Evolutionary conservation across 306 rosid genomes (phyloP).

Genomic region (Casuarina cunninghamiana): DNA sequence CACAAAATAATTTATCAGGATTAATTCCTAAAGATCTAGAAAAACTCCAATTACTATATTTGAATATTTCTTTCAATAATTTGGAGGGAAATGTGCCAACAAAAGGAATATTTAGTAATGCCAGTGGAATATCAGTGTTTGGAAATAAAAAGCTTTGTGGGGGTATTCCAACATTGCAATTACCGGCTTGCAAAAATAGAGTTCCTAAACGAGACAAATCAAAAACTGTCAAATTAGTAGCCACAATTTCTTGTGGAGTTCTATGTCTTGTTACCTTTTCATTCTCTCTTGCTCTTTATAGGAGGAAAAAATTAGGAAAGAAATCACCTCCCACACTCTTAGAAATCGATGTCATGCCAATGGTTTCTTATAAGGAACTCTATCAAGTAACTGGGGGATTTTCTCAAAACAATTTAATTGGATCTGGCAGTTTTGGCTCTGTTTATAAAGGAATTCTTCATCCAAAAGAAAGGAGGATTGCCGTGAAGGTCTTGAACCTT

Average conservation of each 20-base stretch:
- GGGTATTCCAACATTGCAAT: neutral
- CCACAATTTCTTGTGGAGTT: no score
- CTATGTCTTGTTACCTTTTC: no score
- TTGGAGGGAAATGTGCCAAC: slow-evolving; percentile 45
- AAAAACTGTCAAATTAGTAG: neutral
- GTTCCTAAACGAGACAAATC: slow-evolving; percentile 19
- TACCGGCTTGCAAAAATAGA: slow-evolving; percentile 13
- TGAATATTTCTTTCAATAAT: slow-evolving; percentile 45
- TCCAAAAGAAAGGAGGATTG: slow-evolving; percentile 19
- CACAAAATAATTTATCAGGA: slow-evolving; percentile 34
- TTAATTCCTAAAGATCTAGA: slow-evolving; percentile 33
- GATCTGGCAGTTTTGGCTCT: neutral
- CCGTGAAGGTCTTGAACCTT: slow-evolving; percentile 35
- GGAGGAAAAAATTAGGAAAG: no score
- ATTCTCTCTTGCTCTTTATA: no score
- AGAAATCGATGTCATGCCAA: neutral
- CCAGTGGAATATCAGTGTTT: neutral
- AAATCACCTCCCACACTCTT: neutral
- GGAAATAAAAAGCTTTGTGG: slow-evolving; percentile 34
- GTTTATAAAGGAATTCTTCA: slow-evolving; percentile 29
- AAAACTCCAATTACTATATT: slow-evolving; percentile 1
- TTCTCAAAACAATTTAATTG: slow-evolving; percentile 13
- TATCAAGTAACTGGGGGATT: slow-evolving; percentile 24
- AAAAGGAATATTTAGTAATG: slow-evolving; percentile 34
- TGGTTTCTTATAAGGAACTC: slow-evolving; percentile 25